A percentile compares a stretch with the other conserved stretches of the same genome.
Evolutionary conservation across 73 alveolate species (phyloP).

Genomic region (Paramecium sexaurelia): DNA sequence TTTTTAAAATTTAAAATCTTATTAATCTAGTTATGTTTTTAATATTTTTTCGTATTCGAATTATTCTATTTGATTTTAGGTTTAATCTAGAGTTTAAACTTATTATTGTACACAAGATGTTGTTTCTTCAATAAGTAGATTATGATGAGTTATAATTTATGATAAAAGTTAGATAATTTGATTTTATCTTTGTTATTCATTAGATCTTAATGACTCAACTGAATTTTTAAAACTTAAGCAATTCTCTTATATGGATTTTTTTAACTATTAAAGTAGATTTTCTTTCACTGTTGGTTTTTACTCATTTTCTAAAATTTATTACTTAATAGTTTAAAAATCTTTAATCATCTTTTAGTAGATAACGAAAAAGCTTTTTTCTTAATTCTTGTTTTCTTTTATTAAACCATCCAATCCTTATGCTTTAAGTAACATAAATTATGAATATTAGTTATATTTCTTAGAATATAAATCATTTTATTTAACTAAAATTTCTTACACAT

Average conservation of each 20-base stretch:
- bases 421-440: background rate
- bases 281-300: background rate
- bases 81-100: background rate
- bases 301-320: background rate
- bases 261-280: background rate
- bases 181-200: background rate
- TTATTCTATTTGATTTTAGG: background rate
- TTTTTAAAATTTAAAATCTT: background rate
- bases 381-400: background rate
- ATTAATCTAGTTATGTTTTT: background rate
- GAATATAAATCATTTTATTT: background rate
- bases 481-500: background rate
- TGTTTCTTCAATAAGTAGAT: background rate
- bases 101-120: background rate
- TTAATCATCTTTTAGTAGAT: slow-evolving; percentile 44
- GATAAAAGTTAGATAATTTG: background rate
- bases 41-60: background rate
- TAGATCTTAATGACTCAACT: background rate
- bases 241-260: background rate
- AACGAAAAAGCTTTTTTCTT: slow-evolving; percentile 14
- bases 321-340: background rate
- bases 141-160: background rate
- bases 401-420: background rate
- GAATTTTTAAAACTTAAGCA: background rate
- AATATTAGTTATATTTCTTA: background rate